Percentiles rank a stretch among this genome's conserved stretches.
Conservation (phyloP, 2,329 filamentous ascomycete species). For the Fusarium chlamydosporum region DNA sequence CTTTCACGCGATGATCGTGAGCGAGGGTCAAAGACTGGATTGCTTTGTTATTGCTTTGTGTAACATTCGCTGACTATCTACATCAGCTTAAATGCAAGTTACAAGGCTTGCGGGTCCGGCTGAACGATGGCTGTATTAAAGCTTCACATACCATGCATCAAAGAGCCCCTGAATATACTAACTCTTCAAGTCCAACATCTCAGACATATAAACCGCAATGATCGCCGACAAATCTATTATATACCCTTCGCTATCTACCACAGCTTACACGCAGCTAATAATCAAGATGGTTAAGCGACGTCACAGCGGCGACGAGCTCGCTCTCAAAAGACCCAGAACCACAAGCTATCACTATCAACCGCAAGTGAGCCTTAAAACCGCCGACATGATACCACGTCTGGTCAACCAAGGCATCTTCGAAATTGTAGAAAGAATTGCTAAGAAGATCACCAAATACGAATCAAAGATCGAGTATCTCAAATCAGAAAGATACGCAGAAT, state of each 20-base stretch:
- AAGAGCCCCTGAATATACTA: neutral
- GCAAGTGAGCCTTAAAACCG: neutral
- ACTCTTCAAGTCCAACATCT: neutral
- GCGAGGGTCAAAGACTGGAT: too few relatives aligned
- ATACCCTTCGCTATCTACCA: neutral
- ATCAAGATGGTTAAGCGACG: neutral
- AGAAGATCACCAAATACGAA: too few relatives aligned
- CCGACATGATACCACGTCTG: neutral
- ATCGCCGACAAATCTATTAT: neutral
- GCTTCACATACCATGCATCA: neutral
- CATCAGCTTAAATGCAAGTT: too few relatives aligned
- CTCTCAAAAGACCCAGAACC: neutral
- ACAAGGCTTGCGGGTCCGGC: too few relatives aligned
- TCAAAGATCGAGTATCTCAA: neutral
- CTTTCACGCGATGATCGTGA: too few relatives aligned
- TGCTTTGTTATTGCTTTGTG: neutral
- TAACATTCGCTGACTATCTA: neutral
- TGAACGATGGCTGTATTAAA: neutral
- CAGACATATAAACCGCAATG: neutral
- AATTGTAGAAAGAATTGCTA: too few relatives aligned
- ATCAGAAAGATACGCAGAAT: too few relatives aligned
- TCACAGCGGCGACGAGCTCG: neutral
- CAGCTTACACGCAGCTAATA: neutral
- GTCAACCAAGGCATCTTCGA: neutral
- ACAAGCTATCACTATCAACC: neutral